Evolutionary conservation across 2,329 filamentous ascomycete genomes (phyloP).

Genomic region (Phialophora expanda): DNA sequence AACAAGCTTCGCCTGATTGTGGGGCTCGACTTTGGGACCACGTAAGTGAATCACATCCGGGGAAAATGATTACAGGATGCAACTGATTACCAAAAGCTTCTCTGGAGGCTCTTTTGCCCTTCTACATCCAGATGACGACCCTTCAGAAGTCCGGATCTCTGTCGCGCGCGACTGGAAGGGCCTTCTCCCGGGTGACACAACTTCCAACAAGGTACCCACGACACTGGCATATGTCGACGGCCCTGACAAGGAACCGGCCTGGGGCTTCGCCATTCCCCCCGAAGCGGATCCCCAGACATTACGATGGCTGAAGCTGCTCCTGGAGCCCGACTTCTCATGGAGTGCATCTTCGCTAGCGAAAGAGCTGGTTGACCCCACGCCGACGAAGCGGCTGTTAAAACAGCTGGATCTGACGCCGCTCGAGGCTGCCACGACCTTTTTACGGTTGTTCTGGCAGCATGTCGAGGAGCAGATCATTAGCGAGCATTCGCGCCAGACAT

Average conservation of each 20-base stretch:
- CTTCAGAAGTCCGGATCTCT: not conserved
- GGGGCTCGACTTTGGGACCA: not conserved
- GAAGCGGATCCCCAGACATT: not conserved
- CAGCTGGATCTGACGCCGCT: not conserved
- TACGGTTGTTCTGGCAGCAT: not conserved
- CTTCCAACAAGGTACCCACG: not conserved
- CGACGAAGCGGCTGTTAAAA: not conserved
- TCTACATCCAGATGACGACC: not conserved
- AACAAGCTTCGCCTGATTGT: not conserved
- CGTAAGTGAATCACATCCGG: not conserved
- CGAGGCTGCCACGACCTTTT: not conserved
- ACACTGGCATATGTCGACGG: not conserved
- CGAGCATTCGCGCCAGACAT: not conserved
- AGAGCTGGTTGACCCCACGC: not conserved
- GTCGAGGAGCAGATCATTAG: conserved; percentile 3
- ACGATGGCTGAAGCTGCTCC: not conserved
- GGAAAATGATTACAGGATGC: not conserved
- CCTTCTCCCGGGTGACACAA: conserved; percentile 1
- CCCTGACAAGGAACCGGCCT: not conserved
- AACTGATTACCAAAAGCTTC: not conserved
- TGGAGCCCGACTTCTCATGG: conserved; percentile 2
- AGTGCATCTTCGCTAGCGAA: not conserved
- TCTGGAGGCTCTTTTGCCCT: not conserved
- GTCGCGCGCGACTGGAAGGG: conserved; percentile 1
- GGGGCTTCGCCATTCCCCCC: not conserved